Percentiles rank a stretch among this genome's conserved stretches.
phyloP scores from a whole-genome alignment of 352 stramenopile genomes.

The Phytophthora sp. region DNA sequence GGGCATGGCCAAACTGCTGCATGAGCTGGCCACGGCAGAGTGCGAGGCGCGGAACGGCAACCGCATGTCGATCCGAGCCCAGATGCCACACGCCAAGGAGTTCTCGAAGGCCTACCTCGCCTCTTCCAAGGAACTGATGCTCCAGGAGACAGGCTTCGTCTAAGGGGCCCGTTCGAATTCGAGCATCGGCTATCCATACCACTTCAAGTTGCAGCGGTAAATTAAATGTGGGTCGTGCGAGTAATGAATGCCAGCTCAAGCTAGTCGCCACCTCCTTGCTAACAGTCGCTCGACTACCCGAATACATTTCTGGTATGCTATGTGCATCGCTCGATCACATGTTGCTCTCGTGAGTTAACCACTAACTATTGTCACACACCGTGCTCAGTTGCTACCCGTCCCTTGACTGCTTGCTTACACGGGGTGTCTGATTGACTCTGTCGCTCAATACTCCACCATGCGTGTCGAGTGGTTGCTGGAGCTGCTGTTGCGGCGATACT shows the following conservation, averaged over 20 bases:
- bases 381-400: no score
- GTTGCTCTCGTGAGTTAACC: constrained; percentile 31
- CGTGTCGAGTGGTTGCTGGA: constrained; percentile 49
- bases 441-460: constrained; percentile 54
- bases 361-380: constrained; percentile 37
- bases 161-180: constrained; percentile 12
- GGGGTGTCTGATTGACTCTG: constrained; percentile 10
- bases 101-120: constrained; percentile 77
- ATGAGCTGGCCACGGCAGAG: constrained; percentile 74
- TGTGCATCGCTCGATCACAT: constrained; percentile 31
- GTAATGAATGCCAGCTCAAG: not conserved
- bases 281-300: constrained; percentile 24
- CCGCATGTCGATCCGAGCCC: constrained; percentile 61
- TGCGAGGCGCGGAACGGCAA: constrained; percentile 67
- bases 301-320: constrained; percentile 22
- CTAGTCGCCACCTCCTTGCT: no score
- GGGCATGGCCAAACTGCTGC: constrained; percentile 77
- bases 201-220: no score
- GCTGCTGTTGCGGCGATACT: constrained; percentile 81
- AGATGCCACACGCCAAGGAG: constrained; percentile 53
- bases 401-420: no score
- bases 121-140: constrained; percentile 71
- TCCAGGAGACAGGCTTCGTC: constrained; percentile 60
- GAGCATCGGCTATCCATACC: not conserved
- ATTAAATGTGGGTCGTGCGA: not conserved